phyloP scores from a whole-genome alignment of 2,329 filamentous ascomycete species.

The Neurospora crassa region DNA sequence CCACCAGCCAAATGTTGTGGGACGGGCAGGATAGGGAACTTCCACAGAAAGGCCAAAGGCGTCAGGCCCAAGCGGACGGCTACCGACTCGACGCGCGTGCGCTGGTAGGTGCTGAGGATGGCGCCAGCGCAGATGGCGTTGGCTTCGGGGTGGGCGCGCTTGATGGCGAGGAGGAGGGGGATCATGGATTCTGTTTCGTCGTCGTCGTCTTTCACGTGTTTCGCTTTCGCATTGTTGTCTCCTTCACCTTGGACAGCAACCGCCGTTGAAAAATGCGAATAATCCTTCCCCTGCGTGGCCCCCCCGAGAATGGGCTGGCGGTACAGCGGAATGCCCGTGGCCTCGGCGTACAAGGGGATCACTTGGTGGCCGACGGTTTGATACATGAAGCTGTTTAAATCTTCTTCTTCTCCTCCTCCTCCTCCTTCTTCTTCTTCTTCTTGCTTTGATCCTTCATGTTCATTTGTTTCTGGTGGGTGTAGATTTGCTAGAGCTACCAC shows the following conservation, averaged over 20 bases:
- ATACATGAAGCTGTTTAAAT: constrained; percentile 99
- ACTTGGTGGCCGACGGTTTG: constrained; percentile 89
- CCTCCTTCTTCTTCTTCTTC: constrained; percentile 20
- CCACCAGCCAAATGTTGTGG: constrained; percentile 18
- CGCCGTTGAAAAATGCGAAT: constrained; percentile 28
- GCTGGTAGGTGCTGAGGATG: constrained; percentile 90
- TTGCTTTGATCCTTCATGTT: constrained; percentile 27
- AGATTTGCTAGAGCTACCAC: constrained; percentile 87
- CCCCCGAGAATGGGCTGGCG: constrained; percentile 65
- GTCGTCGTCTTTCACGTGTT: constrained; percentile 36
- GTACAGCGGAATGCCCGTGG: constrained; percentile 75
- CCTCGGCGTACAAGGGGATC: constrained; percentile 73
- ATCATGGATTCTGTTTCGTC: constrained; percentile 90
- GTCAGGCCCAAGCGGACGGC: constrained; percentile 73
- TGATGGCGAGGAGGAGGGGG: constrained; percentile 60
- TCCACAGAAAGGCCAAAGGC: constrained; percentile 85
- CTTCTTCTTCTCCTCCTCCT: constrained; percentile 35
- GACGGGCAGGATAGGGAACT: constrained; percentile 66
- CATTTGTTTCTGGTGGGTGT: constrained; percentile 39
- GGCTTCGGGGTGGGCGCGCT: constrained; percentile 61
- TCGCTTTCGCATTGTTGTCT: constrained; percentile 12
- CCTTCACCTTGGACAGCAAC: constrained; percentile 1
- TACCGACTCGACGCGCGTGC: constrained; percentile 89
- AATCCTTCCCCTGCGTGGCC: constrained; percentile 65
- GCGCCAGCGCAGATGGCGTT: constrained; percentile 87